phyloP scores from a whole-genome alignment of 2,329 filamentous ascomycete species.

The Fusarium verticillioides region DNA sequence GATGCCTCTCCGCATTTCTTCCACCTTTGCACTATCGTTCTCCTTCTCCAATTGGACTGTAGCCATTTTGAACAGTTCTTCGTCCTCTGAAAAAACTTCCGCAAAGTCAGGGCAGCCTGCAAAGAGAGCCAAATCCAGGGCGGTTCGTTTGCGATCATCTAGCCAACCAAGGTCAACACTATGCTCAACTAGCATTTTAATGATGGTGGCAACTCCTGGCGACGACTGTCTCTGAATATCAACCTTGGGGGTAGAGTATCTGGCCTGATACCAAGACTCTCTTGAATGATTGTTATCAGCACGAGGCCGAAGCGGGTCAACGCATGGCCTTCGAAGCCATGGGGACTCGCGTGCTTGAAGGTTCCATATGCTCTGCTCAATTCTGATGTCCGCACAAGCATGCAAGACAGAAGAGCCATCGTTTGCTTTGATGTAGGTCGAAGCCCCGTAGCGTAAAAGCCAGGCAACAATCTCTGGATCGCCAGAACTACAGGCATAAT shows the following conservation, averaged over 20 bases:
- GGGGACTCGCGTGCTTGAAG: background rate
- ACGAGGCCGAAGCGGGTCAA: conserved; percentile 11
- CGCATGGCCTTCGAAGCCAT: background rate
- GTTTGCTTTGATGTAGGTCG: background rate
- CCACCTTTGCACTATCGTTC: no score
- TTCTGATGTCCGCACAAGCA: conserved; percentile 24
- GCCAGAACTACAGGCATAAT: conserved; percentile 37
- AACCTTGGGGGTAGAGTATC: background rate
- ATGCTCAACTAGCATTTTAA: conserved; percentile 18
- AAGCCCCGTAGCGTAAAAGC: conserved; percentile 24
- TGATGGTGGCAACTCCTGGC: conserved; percentile 4
- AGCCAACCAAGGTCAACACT: background rate
- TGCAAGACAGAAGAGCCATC: conserved; percentile 20
- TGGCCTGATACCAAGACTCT: background rate
- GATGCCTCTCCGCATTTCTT: background rate
- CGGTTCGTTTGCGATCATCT: background rate
- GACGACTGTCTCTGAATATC: background rate
- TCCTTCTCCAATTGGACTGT: background rate
- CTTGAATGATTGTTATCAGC: fast-evolving
- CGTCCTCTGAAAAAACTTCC: conserved; percentile 15
- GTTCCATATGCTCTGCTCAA: conserved; percentile 29
- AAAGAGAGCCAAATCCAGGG: conserved; percentile 29
- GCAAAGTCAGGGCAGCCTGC: conserved; percentile 14
- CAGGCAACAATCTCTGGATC: conserved; percentile 27
- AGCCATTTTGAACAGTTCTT: conserved; percentile 5